phyloP scores from a whole-genome alignment of 495 filamentous ascomycete genomes.

The Aspergillus wentii region DNA sequence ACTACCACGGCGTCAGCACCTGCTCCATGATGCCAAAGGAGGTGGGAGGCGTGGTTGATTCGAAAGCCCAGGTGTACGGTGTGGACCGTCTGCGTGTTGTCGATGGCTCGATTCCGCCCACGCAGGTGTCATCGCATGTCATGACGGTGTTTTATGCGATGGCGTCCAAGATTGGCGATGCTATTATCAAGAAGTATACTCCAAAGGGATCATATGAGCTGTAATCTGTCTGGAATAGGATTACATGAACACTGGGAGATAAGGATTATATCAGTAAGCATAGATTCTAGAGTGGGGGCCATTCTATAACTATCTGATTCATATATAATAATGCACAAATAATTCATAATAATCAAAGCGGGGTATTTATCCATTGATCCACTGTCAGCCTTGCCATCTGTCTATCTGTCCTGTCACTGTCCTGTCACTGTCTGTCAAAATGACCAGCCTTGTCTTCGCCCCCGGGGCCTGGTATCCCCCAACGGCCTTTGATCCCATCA shows the following conservation, averaged over 20 bases:
- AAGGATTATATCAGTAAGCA: too few species aligned
- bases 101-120: slow-evolving; percentile 38
- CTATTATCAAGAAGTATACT: slow-evolving; percentile 4
- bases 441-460: slow-evolving; percentile 29
- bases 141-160: slow-evolving; percentile 29
- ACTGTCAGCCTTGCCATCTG: too few species aligned
- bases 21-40: slow-evolving; percentile 18
- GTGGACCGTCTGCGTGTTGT: slow-evolving; percentile 32
- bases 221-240: too few species aligned
- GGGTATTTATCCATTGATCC: too few species aligned
- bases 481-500: slow-evolving; percentile 24
- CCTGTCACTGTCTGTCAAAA: too few species aligned
- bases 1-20: slow-evolving; percentile 39
- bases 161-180: slow-evolving; percentile 31
- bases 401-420: too few species aligned
- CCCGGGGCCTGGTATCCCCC: slow-evolving; percentile 35
- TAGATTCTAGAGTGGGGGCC: too few species aligned
- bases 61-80: slow-evolving; percentile 37
- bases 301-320: too few species aligned
- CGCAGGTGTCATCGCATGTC: slow-evolving; percentile 3
- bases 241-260: too few species aligned
- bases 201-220: background rate
- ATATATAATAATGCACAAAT: too few species aligned
- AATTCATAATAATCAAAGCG: too few species aligned
- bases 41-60: slow-evolving; percentile 32